Conservation (phyloP, 2,329 filamentous ascomycete genomes). For the Colletotrichum sidae region DNA sequence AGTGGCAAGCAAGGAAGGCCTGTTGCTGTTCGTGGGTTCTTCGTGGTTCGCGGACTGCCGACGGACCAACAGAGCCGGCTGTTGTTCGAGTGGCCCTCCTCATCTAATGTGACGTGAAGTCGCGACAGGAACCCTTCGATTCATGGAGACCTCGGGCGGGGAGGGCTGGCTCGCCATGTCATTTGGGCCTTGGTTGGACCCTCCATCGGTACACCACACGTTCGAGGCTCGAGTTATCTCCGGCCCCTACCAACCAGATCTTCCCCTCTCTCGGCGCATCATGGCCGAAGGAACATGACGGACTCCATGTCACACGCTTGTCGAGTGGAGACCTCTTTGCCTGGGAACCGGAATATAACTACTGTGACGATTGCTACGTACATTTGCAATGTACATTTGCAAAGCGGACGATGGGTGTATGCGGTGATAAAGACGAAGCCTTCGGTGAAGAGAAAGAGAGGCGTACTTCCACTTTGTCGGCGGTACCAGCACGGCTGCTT, state of each 20-base stretch:
- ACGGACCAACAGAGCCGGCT: conserved; percentile 20
- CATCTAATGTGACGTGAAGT: conserved; percentile 25
- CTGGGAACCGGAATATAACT: background rate
- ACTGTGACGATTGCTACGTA: no score
- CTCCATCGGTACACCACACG: background rate
- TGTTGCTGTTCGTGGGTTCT: conserved; percentile 12
- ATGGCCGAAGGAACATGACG: conserved; percentile 11
- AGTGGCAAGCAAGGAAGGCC: conserved; percentile 7
- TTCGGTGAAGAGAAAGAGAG: conserved; percentile 22
- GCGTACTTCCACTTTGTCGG: conserved; percentile 7
- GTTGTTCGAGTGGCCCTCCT: conserved; percentile 24
- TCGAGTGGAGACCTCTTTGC: conserved; percentile 9
- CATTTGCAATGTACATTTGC: no score
- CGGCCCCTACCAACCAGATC: conserved; percentile 19
- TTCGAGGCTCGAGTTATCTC: conserved; percentile 12
- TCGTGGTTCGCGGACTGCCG: conserved; percentile 18
- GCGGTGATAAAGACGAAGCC: conserved; percentile 13
- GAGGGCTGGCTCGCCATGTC: background rate
- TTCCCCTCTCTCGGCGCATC: conserved; percentile 2
- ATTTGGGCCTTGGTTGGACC: background rate
- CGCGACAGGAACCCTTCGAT: conserved; percentile 10
- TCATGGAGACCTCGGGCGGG: conserved; percentile 4
- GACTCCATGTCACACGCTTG: conserved; percentile 24
- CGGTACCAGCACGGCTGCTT: conserved; percentile 24
- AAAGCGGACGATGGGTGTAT: background rate